phyloP scores from a whole-genome alignment of 768 basidiomycete genomes.

The Boletus barrowsii region DNA sequence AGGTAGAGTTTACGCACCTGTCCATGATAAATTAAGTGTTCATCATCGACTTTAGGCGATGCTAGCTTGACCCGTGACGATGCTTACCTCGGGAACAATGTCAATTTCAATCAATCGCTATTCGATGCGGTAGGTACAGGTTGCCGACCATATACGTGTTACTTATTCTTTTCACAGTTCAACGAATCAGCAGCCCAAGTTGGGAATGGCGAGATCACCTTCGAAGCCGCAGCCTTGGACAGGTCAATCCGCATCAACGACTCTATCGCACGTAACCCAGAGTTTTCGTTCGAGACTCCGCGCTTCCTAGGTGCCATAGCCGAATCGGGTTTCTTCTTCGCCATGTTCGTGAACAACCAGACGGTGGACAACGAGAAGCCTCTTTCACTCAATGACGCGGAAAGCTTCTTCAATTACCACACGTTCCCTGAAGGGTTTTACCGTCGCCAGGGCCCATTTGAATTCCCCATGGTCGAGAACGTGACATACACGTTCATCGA shows the following conservation, averaged over 20 bases:
- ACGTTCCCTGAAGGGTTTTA: slow-evolving; percentile 15
- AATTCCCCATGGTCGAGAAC: background rate
- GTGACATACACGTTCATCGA: background rate
- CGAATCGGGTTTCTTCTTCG: slow-evolving; percentile 16
- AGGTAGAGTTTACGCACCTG: background rate
- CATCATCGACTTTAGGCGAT: slow-evolving; percentile 11
- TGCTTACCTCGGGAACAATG: slow-evolving; percentile 21
- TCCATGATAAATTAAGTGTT: too few relatives aligned
- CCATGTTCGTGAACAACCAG: slow-evolving; percentile 24
- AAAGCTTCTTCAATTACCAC: slow-evolving; percentile 13
- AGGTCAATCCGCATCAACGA: slow-evolving; percentile 19
- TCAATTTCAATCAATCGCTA: slow-evolving; percentile 22
- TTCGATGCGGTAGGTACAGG: slow-evolving; percentile 11
- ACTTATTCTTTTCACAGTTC: slow-evolving; percentile 1
- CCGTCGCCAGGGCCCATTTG: slow-evolving; percentile 14
- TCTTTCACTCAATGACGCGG: slow-evolving; percentile 5
- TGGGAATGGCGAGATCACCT: slow-evolving; percentile 14
- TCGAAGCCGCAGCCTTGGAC: slow-evolving; percentile 18
- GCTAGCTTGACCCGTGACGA: slow-evolving; percentile 20
- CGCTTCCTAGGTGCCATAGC: slow-evolving; percentile 12
- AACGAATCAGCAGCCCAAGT: slow-evolving; percentile 10
- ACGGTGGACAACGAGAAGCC: slow-evolving; percentile 6
- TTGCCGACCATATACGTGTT: background rate
- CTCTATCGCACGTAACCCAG: slow-evolving; percentile 22
- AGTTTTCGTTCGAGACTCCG: slow-evolving; percentile 14